phyloP scores from a whole-genome alignment of 805 yeast species.

The Tetrapisispora arboricola region DNA sequence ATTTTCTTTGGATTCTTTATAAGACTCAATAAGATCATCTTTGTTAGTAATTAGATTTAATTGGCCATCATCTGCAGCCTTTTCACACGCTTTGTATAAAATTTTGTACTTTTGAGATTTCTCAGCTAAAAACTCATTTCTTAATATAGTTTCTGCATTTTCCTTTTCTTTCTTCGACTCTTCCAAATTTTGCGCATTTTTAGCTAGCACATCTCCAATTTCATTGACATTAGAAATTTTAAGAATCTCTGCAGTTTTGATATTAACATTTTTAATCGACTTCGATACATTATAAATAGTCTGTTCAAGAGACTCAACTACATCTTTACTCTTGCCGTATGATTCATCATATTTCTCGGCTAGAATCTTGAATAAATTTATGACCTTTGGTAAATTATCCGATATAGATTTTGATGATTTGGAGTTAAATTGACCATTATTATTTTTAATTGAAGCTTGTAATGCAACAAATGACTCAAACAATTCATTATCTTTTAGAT shows the following conservation, averaged over 20 bases:
- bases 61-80: slow-evolving; percentile 8
- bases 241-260: slow-evolving; percentile 29
- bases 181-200: not conserved
- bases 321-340: slow-evolving; percentile 36
- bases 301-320: slow-evolving; percentile 27
- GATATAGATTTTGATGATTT: slow-evolving; percentile 25
- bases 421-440: slow-evolving; percentile 8
- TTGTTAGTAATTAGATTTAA: slow-evolving; percentile 11
- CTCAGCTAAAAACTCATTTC: slow-evolving; percentile 23
- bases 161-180: slow-evolving; percentile 7
- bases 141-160: slow-evolving; percentile 17
- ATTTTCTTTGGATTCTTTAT: slow-evolving; percentile 36
- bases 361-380: slow-evolving; percentile 30
- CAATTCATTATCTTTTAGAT: not conserved
- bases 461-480: not conserved
- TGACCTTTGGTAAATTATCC: slow-evolving; percentile 22
- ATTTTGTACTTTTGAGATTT: slow-evolving; percentile 18
- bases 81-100: slow-evolving; percentile 3
- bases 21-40: slow-evolving; percentile 17
- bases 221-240: slow-evolving; percentile 69
- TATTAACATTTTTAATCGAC: slow-evolving; percentile 15
- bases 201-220: slow-evolving; percentile 37
- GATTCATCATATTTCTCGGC: slow-evolving; percentile 45
- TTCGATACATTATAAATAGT: slow-evolving; percentile 16
- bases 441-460: not conserved